phyloP scores from a whole-genome alignment of 192 early-diverging fungal species.

The Coemansia sp. region DNA sequence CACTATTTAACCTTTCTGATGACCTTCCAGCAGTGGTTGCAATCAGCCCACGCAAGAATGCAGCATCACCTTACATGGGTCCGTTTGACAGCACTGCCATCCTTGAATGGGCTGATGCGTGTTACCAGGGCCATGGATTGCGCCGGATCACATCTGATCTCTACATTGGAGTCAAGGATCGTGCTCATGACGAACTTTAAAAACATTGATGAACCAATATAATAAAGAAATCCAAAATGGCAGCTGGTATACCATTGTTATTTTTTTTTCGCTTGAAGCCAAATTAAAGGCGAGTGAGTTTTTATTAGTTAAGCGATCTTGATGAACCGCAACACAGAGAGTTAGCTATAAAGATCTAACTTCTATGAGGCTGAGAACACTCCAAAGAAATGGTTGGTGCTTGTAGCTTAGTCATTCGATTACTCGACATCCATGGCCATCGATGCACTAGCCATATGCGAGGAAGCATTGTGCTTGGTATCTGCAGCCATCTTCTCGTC shows the following conservation, averaged over 20 bases:
- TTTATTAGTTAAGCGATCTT: too few species aligned
- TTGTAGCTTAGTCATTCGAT: neutral
- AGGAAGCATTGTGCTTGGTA: neutral
- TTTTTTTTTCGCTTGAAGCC: neutral
- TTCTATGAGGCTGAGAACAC: too few species aligned
- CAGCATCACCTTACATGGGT: constrained; percentile 63
- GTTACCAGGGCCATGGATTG: constrained; percentile 33
- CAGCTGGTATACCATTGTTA: too few species aligned
- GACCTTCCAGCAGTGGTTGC: constrained; percentile 62
- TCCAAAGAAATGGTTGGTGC: too few species aligned
- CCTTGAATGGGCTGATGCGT: constrained; percentile 58
- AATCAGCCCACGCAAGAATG: constrained; percentile 58
- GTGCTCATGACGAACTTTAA: constrained; percentile 39
- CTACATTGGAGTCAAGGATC: constrained; percentile 19
- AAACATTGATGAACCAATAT: neutral
- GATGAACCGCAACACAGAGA: too few species aligned
- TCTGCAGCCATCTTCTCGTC: constrained; percentile 23
- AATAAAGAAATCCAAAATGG: too few species aligned
- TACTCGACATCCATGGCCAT: constrained; percentile 36
- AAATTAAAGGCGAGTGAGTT: neutral
- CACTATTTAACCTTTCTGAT: constrained; percentile 59
- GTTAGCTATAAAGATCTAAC: too few species aligned
- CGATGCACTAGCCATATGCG: neutral
- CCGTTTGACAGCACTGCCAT: constrained; percentile 60
- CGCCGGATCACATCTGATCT: constrained; percentile 55